Evolutionary conservation across 2,329 filamentous ascomycete genomes (phyloP).

Genomic region (Alternaria ethzedia): DNA sequence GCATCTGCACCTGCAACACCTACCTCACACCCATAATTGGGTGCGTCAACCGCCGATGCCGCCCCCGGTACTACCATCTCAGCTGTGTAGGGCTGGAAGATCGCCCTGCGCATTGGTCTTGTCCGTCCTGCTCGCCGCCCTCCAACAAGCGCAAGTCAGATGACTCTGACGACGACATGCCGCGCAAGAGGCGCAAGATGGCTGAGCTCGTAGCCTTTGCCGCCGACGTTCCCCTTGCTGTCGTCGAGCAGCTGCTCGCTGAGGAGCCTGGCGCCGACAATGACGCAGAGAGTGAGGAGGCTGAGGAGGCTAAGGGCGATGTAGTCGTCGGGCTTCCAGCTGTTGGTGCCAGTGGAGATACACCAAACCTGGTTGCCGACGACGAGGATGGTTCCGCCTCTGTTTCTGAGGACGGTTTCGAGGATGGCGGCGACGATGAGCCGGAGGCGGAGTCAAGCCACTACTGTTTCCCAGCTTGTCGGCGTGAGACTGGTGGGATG

Average conservation of each 20-base stretch:
- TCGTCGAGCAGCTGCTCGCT: background rate
- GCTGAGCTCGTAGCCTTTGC: background rate
- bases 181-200: background rate
- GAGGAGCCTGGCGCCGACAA: background rate
- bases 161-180: background rate
- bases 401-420: background rate
- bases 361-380: background rate
- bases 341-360: background rate
- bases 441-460: background rate
- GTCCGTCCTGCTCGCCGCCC: background rate
- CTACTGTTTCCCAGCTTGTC: slow-evolving; percentile 3
- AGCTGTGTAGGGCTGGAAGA: background rate
- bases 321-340: background rate
- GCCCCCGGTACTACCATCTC: slow-evolving; percentile 2
- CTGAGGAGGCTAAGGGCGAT: background rate
- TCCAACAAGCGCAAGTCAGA: background rate
- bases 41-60: background rate
- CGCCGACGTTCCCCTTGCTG: background rate
- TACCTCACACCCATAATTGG: slow-evolving; percentile 1
- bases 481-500: background rate
- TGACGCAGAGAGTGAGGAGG: background rate
- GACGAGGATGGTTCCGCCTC: background rate
- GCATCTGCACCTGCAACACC: slow-evolving; percentile 1
- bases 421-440: background rate
- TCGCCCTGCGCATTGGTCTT: background rate